These are phyloP conservation scores for Neonectria ditissima DNA, from an alignment of 2,329 filamentous ascomycete genomes.

Conservation along the genomic window DNA sequence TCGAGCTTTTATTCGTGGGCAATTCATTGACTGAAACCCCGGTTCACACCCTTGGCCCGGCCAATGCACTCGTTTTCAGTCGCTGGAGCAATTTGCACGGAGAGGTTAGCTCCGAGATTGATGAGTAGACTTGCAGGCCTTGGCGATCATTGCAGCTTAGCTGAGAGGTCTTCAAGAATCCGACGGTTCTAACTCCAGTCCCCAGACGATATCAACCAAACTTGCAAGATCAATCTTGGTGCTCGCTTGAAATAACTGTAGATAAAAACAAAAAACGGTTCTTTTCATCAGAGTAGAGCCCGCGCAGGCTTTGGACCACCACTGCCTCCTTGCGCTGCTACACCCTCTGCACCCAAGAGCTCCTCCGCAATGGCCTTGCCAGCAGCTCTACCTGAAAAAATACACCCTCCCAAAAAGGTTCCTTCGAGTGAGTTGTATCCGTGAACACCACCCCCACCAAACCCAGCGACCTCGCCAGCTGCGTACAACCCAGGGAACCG, in stretches of 20 bases:
- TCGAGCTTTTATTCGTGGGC: constrained; percentile 13
- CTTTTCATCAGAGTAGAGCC: not conserved
- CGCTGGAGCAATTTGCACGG: too few relatives aligned
- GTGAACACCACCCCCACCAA: constrained; percentile 72
- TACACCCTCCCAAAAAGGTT: constrained; percentile 72
- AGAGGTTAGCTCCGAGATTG: too few relatives aligned
- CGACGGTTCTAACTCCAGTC: too few relatives aligned
- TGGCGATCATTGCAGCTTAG: too few relatives aligned
- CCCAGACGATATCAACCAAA: too few relatives aligned
- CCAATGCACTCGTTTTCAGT: not conserved
- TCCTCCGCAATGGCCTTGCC: constrained; percentile 67
- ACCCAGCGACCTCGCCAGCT: constrained; percentile 70
- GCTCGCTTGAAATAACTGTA: not conserved
- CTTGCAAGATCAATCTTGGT: not conserved
- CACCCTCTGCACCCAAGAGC: constrained; percentile 34
- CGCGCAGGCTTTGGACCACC: not conserved
- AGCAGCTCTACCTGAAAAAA: constrained; percentile 70
- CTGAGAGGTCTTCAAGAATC: too few relatives aligned
- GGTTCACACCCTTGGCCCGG: not conserved
- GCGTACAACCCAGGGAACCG: constrained; percentile 68
- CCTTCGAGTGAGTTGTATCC: constrained; percentile 72
- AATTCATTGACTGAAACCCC: constrained; percentile 2
- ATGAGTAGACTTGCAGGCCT: too few relatives aligned
- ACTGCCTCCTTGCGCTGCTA: not conserved
- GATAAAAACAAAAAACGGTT: not conserved